Conservation (phyloP, 345 rosid genomes). For the Gossypium stocksii region DNA sequence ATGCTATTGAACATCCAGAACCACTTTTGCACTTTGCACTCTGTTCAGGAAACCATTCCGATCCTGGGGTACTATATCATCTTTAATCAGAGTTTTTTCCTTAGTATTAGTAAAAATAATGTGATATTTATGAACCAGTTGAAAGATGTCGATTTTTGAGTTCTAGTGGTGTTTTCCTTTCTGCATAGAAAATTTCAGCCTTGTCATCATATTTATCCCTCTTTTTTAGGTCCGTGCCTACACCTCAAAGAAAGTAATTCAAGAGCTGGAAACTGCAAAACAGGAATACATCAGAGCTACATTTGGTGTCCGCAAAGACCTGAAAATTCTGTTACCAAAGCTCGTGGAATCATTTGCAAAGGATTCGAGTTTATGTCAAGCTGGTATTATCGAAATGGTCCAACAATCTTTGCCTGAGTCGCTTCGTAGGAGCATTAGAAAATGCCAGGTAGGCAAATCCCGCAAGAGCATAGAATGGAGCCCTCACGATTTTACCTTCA, state of each 20-base stretch:
- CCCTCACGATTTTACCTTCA: conserved; percentile 80
- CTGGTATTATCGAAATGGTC: conserved; percentile 62
- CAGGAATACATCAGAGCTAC: conserved; percentile 83
- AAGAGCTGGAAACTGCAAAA: conserved; percentile 80
- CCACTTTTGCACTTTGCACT: conserved; percentile 80
- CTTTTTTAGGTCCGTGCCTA: conserved; percentile 66
- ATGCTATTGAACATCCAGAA: conserved; percentile 60
- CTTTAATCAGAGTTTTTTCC: conserved; percentile 4
- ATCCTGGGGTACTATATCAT: conserved; percentile 68
- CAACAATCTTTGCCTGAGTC: conserved; percentile 63
- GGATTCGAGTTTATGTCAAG: conserved; percentile 55
- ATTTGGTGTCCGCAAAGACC: conserved; percentile 67
- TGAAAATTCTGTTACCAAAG: conserved; percentile 77
- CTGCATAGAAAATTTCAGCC: conserved; percentile 1
- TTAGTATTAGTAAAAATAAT: background rate
- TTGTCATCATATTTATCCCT: background rate
- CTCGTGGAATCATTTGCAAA: conserved; percentile 67
- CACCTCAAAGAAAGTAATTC: conserved; percentile 60
- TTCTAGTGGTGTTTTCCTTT: background rate
- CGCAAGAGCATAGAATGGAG: conserved; percentile 78
- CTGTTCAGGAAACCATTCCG: conserved; percentile 86
- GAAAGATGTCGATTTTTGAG: background rate
- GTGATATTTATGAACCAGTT: background rate
- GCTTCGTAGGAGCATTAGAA: conserved; percentile 44
- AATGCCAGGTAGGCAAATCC: conserved; percentile 51